Conservation (phyloP, 371 early-diverging fungal genomes). For the Mortierella sp. region DNA sequence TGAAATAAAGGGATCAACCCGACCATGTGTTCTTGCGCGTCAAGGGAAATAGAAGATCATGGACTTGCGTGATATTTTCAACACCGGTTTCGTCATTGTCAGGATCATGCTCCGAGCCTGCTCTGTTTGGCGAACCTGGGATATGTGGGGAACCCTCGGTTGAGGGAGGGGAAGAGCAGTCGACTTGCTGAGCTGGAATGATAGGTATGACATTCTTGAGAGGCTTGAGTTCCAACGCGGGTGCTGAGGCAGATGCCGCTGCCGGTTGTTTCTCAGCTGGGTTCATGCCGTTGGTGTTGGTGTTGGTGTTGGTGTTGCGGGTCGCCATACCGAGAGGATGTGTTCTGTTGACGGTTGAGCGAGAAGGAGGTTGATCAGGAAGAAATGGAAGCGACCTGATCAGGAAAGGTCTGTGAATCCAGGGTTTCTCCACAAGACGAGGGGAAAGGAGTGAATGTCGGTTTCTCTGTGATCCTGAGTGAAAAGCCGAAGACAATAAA, state of each 20-base stretch:
- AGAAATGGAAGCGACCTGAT: conserved; percentile 1
- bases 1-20: neutral
- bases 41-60: neutral
- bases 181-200: conserved; percentile 49
- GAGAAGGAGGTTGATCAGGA: conserved; percentile 5
- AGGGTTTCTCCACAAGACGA: neutral
- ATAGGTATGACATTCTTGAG: conserved; percentile 54
- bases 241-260: conserved; percentile 4
- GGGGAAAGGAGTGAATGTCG: neutral
- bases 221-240: conserved; percentile 39
- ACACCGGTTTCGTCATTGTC: conserved; percentile 54
- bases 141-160: conserved; percentile 15
- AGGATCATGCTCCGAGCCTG: neutral
- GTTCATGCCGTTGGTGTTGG: conserved; percentile 3
- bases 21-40: neutral
- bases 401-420: conserved; percentile 3
- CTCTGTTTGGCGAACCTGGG: conserved; percentile 8
- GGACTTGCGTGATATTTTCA: conserved; percentile 52
- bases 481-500: neutral
- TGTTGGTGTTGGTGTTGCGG: conserved; percentile 5
- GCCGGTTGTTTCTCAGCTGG: conserved; percentile 2
- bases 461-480: neutral
- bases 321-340: neutral
- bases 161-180: conserved; percentile 38
- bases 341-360: neutral